Percentiles rank a stretch among this genome's conserved stretches.
Conservation (phyloP, 192 early-diverging fungal species). For the Lobosporangium transversale region DNA sequence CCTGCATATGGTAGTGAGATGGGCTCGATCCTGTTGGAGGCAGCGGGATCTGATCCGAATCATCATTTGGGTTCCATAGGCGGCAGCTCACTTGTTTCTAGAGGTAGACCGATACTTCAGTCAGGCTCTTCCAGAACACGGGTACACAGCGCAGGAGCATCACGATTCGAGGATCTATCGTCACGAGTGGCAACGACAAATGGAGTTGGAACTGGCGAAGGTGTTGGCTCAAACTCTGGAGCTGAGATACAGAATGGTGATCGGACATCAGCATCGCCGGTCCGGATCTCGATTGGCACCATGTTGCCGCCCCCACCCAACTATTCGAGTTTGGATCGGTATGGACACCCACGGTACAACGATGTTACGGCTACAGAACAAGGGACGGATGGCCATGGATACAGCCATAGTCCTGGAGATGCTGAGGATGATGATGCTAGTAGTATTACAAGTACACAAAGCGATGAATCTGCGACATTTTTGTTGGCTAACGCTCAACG, state of each 20-base stretch:
- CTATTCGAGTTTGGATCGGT: slow-evolving; percentile 48
- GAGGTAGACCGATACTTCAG: slow-evolving; percentile 12
- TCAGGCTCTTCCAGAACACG: slow-evolving; percentile 14
- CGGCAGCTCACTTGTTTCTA: background rate
- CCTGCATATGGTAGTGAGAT: slow-evolving; percentile 80
- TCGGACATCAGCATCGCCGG: slow-evolving; percentile 5
- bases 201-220: no score
- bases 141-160: background rate
- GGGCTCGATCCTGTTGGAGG: slow-evolving; percentile 71
- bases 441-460: slow-evolving; percentile 15
- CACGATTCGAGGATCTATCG: background rate
- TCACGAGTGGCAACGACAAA: no score
- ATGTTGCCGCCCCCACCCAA: slow-evolving; percentile 53
- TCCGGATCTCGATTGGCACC: slow-evolving; percentile 37
- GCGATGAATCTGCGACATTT: slow-evolving; percentile 18
- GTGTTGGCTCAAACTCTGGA: background rate
- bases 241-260: background rate
- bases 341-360: slow-evolving; percentile 6
- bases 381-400: background rate
- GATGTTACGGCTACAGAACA: no score
- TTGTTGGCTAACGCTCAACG: slow-evolving; percentile 11
- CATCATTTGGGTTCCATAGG: no score
- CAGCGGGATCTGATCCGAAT: slow-evolving; percentile 16
- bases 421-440: slow-evolving; percentile 4
- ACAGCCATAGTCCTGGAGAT: background rate